Evolutionary conservation across 768 basidiomycete genomes (phyloP), one percentile per base, ranked within the genome.

Genomic region (Amanita pseudoporphyria): DNA sequence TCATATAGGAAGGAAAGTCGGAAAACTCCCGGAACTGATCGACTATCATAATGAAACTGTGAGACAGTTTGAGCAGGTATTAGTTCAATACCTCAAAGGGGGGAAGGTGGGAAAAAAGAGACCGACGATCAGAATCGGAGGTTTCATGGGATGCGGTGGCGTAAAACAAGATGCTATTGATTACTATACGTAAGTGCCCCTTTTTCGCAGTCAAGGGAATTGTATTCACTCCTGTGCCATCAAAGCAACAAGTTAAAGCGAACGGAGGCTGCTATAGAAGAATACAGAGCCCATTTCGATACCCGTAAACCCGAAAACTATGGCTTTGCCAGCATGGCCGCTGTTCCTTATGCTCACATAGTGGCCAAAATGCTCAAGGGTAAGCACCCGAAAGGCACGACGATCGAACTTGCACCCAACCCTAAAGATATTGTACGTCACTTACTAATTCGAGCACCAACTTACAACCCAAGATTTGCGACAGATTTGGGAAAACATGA

Each of bases 11-110:
- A 81, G 91, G 18, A 80, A 79, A 56, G 85, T 97, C 30, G 95
- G 93, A 22, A 76, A 81, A 50, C 81, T 98, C 13, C 92, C 96
- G 0, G 83, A 91, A 52, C 71, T 96, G 49, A 88, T 99, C 54
- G 87, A 95, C 50, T 86, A 82, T 58, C 90, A 94, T 64, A 98
- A 98, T 64, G 70, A 81, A 47, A 85, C 90, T n/a, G 95, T 99
- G n/a, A 76, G 87, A 42, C 84, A 95, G 57, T 78, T 98, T 51
- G 96, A 99, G 63, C 73, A 79, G 32, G 75, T 92, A 44, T 76
- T 99, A 28, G 95, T 97, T 50, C 81, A 79, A 47, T 97, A 96
- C 63, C 76, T 97, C 52, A 93, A 91, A 57, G 82, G 78, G 6
- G 90, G 88, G 1, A 78, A 72, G 58, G 72, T 93, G 32, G 89